Evolutionary conservation across 129 eudicot species (phyloP), one percentile per base, ranked within the genome.

Genomic region (Chrysanthemum makinoi): DNA sequence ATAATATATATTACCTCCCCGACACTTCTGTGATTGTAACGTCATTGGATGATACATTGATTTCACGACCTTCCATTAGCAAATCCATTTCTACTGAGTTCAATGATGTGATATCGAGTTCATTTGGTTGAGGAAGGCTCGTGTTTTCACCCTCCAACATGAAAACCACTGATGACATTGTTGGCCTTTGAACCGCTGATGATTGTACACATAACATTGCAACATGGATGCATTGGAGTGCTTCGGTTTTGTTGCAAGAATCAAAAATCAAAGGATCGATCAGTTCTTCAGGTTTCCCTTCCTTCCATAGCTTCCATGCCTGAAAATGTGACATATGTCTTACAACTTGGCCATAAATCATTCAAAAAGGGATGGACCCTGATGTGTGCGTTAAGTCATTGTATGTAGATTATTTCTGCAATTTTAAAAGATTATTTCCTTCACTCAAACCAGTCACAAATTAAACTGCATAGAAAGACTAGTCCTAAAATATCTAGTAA

Each of bases 241-340:
- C 98, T 75, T 81, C 83, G 0, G 66, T 79, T 60, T 26, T 74
- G 26, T 73, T 53, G 59, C 83, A 81, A 0, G 86, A 47, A 20
- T 71, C 68, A 3, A 16, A 20, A n/a, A 93, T 82, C 13, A 75
- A 44, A 26, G 86, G 80, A 69, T 93, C 98, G 0, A 83, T 77
- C 66, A 91, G 8, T 70, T 86, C 90, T 72, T 80, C 79, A 12
- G 83, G 66, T 69, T 56, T 79, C 1, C 84, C 84, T 15, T 80
- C 85, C 43, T 82, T 85, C 98, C 98, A 89, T 22, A 88, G 80
- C 76, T 80, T 80, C 96, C 96, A 93, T 62, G 91, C 98, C 98
- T 92, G 83, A 48, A 63, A 51, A 63, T 47, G 15, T 43, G 39
- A 55, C 65, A 69, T 48, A 59, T 6, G 24, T 58, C 30, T 13